A percentile compares a stretch with the other conserved stretches of the same genome.
These are phyloP conservation scores for Penicillium thymicola DNA, from an alignment of 2,329 filamentous ascomycete genomes.

Conservation along the genomic window DNA sequence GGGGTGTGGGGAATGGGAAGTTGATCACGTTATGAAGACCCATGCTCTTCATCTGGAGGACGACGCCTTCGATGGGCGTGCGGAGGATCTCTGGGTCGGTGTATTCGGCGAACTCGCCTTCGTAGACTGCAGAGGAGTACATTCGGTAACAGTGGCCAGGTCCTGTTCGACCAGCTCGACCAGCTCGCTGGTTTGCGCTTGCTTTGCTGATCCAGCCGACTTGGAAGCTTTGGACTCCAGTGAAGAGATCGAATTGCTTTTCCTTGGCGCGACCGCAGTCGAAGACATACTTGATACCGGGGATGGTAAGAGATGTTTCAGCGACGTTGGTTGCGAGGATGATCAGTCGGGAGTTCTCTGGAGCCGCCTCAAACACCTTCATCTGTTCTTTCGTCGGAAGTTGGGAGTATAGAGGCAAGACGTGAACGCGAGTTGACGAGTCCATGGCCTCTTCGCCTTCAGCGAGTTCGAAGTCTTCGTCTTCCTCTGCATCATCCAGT, in stretches of 20 bases:
- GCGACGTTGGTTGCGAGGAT: constrained; percentile 95
- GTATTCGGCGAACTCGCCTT: constrained; percentile 78
- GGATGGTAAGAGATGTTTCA: constrained; percentile 95
- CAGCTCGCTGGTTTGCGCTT: constrained; percentile 84
- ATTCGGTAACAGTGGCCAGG: constrained; percentile 94
- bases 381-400: constrained; percentile 88
- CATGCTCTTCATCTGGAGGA: constrained; percentile 93
- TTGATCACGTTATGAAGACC: constrained; percentile 84
- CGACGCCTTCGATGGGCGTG: constrained; percentile 88
- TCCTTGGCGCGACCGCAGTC: constrained; percentile 92
- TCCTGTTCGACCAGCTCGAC: constrained; percentile 91
- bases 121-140: constrained; percentile 92
- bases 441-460: constrained; percentile 54
- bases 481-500: constrained; percentile 57
- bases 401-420: constrained; percentile 91
- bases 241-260: constrained; percentile 79
- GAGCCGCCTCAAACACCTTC: constrained; percentile 79
- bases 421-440: constrained; percentile 69
- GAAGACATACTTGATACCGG: constrained; percentile 91
- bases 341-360: constrained; percentile 78
- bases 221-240: constrained; percentile 92
- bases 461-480: constrained; percentile 64
- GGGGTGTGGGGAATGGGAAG: constrained; percentile 93
- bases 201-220: constrained; percentile 98
- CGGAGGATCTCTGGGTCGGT: constrained; percentile 83